These are phyloP conservation scores for Metschnikowia amazonensis DNA, from an alignment of 805 yeast genomes.

Conservation along the genomic window DNA sequence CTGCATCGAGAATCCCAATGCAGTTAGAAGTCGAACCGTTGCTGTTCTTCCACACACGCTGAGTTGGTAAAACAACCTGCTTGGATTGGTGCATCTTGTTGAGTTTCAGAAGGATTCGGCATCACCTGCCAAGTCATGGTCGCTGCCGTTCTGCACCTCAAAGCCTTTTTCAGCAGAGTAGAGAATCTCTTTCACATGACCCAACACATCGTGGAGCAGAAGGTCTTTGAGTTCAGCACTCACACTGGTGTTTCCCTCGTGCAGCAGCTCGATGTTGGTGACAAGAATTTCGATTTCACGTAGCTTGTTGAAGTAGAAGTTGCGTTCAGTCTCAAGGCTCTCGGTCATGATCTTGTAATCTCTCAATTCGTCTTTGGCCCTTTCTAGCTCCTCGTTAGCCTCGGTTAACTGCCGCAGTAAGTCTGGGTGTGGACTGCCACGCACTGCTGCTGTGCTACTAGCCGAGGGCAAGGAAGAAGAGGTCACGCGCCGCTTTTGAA, in stretches of 20 bases:
- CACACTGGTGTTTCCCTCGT: constrained; percentile 11
- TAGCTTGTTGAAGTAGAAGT: constrained; percentile 84
- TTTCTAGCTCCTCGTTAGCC: constrained; percentile 37
- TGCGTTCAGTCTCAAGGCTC: constrained; percentile 75
- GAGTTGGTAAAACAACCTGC: not conserved
- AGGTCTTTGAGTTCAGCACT: constrained; percentile 41
- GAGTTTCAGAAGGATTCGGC: constrained; percentile 20
- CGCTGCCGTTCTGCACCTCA: constrained; percentile 35
- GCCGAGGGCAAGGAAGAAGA: constrained; percentile 9
- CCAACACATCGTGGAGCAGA: constrained; percentile 27
- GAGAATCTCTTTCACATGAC: constrained; percentile 69
- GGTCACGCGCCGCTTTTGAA: constrained; percentile 21
- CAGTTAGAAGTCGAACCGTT: no score
- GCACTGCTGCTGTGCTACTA: not conserved
- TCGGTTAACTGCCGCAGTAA: constrained; percentile 42
- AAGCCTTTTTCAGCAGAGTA: constrained; percentile 85
- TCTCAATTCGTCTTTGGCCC: constrained; percentile 47
- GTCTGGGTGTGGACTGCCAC: constrained; percentile 3
- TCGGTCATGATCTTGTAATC: constrained; percentile 60
- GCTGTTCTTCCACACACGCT: not conserved
- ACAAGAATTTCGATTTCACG: constrained; percentile 82
- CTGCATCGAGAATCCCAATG: not conserved
- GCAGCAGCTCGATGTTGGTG: constrained; percentile 44
- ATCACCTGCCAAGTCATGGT: constrained; percentile 10
- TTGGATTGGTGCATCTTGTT: no score